Conservation (phyloP, 2,329 filamentous ascomycete species). For the Chrysoporthe puriensis region DNA sequence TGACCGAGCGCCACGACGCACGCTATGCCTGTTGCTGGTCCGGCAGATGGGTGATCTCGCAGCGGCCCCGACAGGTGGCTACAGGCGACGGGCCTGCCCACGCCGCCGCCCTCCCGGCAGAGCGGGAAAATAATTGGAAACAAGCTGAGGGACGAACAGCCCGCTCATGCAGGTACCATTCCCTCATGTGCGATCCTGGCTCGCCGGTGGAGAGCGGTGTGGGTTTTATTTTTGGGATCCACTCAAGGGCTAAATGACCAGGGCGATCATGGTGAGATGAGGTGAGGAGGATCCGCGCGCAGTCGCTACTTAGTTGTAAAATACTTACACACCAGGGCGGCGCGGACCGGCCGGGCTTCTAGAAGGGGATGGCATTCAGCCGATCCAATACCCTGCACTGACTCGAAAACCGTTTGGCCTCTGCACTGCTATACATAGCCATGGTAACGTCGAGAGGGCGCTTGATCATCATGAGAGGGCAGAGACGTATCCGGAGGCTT, state of each 20-base stretch:
- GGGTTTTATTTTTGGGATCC: conserved; percentile 16
- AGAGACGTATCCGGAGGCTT: not conserved
- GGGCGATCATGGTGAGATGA: conserved; percentile 6
- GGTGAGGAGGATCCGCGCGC: conserved; percentile 1
- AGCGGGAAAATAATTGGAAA: conserved; percentile 3
- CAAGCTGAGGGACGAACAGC: conserved; percentile 8
- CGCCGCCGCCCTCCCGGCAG: not conserved
- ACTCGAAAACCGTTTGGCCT: not conserved
- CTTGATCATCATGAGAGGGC: not conserved
- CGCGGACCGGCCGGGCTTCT: conserved; percentile 18
- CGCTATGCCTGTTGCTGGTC: conserved; percentile 6
- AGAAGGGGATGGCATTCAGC: not conserved
- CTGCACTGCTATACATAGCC: not conserved
- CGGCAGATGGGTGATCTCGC: conserved; percentile 13
- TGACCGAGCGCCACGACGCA: conserved; percentile 14
- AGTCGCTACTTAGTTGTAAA: not conserved
- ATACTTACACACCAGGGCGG: not conserved
- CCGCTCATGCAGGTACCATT: conserved; percentile 22
- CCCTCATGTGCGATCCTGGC: conserved; percentile 10
- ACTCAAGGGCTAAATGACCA: conserved; percentile 12
- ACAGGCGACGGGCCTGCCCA: not conserved
- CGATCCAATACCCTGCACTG: not conserved
- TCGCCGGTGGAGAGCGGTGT: conserved; percentile 2
- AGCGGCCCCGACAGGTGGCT: not conserved
- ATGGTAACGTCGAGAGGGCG: not conserved